Evolutionary conservation across 1,139 yeast species (phyloP).

Genomic region (Pichia sp.): DNA sequence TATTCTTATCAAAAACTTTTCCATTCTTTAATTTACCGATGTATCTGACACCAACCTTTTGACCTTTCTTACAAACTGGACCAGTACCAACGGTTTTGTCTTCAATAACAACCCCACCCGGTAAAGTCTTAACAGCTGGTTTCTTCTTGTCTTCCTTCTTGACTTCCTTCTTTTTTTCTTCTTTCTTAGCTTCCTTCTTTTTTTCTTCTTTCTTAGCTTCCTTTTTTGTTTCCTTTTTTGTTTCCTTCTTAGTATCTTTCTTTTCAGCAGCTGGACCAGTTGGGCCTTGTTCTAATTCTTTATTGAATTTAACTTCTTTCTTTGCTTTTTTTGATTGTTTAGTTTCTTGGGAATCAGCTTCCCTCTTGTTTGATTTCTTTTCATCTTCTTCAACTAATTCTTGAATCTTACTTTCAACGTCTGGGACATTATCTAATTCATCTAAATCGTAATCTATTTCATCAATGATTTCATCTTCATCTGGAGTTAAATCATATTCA

Average conservation of each 20-base stretch:
- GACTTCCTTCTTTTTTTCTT: constrained; percentile 28
- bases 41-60: constrained; percentile 93
- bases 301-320: constrained; percentile 74
- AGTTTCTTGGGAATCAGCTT: constrained; percentile 31
- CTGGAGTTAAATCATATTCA: constrained; percentile 85
- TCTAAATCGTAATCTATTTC: constrained; percentile 50
- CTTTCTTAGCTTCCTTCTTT: constrained; percentile 24
- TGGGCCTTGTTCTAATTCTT: constrained; percentile 92
- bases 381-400: constrained; percentile 54
- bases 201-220: constrained; percentile 22
- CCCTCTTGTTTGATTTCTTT: constrained; percentile 31
- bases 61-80: constrained; percentile 78
- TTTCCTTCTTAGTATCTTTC: constrained; percentile 23
- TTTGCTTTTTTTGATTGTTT: constrained; percentile 33
- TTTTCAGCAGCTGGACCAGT: constrained; percentile 39
- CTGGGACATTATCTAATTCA: constrained; percentile 54
- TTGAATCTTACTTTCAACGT: constrained; percentile 49
- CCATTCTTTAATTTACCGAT: constrained; percentile 97
- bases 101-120: constrained; percentile 91
- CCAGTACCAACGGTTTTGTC: constrained; percentile 90
- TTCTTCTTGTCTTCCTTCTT: constrained; percentile 34
- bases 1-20: constrained; percentile 92
- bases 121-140: constrained; percentile 66
- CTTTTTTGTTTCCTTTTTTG: constrained; percentile 31
- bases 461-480: constrained; percentile 73